Evolutionary conservation across 805 yeast species (phyloP).

Genomic region (Starmerella powellii): DNA sequence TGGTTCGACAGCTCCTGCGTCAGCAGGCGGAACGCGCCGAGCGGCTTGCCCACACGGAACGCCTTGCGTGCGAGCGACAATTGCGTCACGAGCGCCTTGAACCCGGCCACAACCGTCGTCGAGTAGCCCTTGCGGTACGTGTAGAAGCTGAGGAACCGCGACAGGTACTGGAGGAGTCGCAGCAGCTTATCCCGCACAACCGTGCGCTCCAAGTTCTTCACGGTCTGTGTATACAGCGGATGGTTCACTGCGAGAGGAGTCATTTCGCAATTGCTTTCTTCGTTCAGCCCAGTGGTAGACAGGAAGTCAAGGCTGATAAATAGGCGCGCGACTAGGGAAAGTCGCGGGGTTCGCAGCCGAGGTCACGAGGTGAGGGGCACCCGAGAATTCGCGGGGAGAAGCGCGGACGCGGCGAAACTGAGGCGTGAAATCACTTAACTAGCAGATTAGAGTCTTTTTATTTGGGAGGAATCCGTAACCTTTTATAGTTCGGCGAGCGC

Average conservation of each 20-base stretch:
- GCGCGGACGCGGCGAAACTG: too few species aligned
- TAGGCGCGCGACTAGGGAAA: too few species aligned
- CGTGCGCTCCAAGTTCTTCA: conserved; percentile 21
- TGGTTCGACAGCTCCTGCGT: conserved; percentile 57
- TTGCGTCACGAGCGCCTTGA: conserved; percentile 47
- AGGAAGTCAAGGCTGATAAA: too few species aligned
- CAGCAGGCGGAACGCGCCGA: conserved; percentile 56
- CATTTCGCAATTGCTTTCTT: background rate
- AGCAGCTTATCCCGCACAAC: conserved; percentile 72
- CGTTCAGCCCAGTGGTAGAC: too few species aligned
- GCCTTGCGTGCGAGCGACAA: conserved; percentile 69
- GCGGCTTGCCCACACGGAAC: conserved; percentile 70
- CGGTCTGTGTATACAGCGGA: conserved; percentile 20
- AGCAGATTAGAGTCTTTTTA: too few species aligned
- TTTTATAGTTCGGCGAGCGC: too few species aligned
- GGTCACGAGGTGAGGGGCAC: conserved; percentile 5
- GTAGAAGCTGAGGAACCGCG: conserved; percentile 58
- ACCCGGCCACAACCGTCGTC: conserved; percentile 36
- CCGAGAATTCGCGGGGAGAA: too few species aligned
- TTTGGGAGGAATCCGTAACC: too few species aligned
- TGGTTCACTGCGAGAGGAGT: conserved; percentile 15
- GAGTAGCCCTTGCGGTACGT: conserved; percentile 45
- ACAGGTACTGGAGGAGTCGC: conserved; percentile 68
- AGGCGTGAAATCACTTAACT: too few species aligned
- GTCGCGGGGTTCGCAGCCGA: conserved; percentile 1